Conservation (phyloP, 495 filamentous ascomycete species). For the Neurospora sp. region DNA sequence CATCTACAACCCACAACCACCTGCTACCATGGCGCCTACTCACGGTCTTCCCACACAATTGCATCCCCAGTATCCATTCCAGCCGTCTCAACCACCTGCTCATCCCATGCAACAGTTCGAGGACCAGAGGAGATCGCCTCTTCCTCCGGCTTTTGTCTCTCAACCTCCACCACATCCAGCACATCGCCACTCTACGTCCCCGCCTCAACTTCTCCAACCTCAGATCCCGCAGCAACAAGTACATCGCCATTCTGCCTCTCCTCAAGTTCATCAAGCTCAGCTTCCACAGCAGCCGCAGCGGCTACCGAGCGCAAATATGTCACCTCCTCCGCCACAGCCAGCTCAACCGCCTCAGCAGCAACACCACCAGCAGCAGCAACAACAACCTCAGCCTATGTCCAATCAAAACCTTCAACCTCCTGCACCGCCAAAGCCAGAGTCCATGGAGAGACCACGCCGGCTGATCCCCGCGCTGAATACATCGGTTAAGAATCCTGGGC, state of each 20-base stretch:
- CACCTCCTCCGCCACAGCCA: slow-evolving; percentile 24
- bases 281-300: slow-evolving; percentile 27
- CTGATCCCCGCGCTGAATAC: slow-evolving; percentile 33
- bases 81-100: slow-evolving; percentile 23
- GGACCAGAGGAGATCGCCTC: slow-evolving; percentile 54
- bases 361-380: slow-evolving; percentile 18
- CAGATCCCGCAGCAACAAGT: slow-evolving; percentile 41
- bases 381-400: slow-evolving; percentile 15
- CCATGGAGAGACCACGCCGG: slow-evolving; percentile 22
- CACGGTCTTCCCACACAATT: slow-evolving; percentile 38
- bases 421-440: slow-evolving; percentile 36
- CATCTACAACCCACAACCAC: slow-evolving; percentile 69
- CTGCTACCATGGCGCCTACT: slow-evolving; percentile 35
- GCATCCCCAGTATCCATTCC: slow-evolving; percentile 42
- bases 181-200: slow-evolving; percentile 17
- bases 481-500: slow-evolving; percentile 60
- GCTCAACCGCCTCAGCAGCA: slow-evolving; percentile 15
- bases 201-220: slow-evolving; percentile 33
- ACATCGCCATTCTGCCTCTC: slow-evolving; percentile 37
- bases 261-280: slow-evolving; percentile 24
- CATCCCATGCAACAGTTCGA: slow-evolving; percentile 51
- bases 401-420: slow-evolving; percentile 26
- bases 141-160: slow-evolving; percentile 48
- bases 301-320: slow-evolving; percentile 22
- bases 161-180: slow-evolving; percentile 19